phyloP scores from a whole-genome alignment of 805 yeast species.

The Wickerhamiella hasegawae region DNA sequence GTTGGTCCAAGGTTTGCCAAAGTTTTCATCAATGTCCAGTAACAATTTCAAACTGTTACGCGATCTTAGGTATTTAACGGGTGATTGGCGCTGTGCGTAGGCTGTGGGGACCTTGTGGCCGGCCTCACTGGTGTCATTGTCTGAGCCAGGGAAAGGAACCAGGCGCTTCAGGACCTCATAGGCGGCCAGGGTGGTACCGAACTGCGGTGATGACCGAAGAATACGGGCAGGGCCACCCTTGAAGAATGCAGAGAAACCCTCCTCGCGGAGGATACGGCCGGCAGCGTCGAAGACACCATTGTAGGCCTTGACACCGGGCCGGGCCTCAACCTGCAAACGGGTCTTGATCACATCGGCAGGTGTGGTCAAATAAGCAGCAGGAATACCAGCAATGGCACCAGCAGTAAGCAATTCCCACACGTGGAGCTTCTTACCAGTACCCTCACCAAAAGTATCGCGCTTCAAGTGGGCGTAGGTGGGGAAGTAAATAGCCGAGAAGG shows the following conservation, averaged over 20 bases:
- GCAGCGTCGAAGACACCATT: constrained; percentile 67
- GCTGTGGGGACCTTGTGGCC: constrained; percentile 28
- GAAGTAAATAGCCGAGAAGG: constrained; percentile 92
- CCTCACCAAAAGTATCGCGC: constrained; percentile 63
- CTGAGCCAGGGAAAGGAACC: constrained; percentile 44
- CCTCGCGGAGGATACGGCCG: constrained; percentile 56
- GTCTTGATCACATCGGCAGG: constrained; percentile 97
- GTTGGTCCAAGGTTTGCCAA: constrained; percentile 22
- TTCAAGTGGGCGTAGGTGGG: constrained; percentile 93
- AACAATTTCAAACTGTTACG: constrained; percentile 28
- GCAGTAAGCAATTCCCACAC: constrained; percentile 73
- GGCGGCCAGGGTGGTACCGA: constrained; percentile 95
- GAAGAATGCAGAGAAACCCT: constrained; percentile 74
- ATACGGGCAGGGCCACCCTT: constrained; percentile 96
- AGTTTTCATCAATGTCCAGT: constrained; percentile 30
- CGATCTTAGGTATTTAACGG: constrained; percentile 24
- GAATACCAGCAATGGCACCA: constrained; percentile 96
- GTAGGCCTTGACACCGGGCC: constrained; percentile 62
- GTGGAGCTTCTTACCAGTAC: constrained; percentile 54
- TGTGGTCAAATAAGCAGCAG: constrained; percentile 91
- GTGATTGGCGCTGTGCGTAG: constrained; percentile 13
- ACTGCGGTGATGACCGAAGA: constrained; percentile 90
- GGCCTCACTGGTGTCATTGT: constrained; percentile 24
- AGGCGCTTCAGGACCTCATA: constrained; percentile 75
- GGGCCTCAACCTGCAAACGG: constrained; percentile 72